Conservation (phyloP, 169 alveolate genomes). For the Plasmodium vinckei region DNA sequence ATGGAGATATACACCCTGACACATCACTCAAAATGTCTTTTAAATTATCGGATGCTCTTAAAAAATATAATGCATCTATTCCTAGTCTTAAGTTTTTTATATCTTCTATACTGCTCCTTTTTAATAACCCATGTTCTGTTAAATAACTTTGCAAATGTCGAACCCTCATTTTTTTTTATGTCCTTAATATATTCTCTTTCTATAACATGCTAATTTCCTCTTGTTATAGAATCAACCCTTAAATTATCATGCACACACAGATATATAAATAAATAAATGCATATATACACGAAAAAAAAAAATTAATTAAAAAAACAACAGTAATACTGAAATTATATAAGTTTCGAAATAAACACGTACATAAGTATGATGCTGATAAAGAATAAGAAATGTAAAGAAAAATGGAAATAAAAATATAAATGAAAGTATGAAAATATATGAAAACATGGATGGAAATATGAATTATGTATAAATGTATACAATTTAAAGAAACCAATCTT, state of each 20-base stretch:
- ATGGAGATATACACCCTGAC: conserved; percentile 73
- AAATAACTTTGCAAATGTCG: conserved; percentile 80
- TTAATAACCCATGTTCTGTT: conserved; percentile 80
- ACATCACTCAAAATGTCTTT: conserved; percentile 67
- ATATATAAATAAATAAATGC: background rate
- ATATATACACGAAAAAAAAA: no score
- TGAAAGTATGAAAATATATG: no score
- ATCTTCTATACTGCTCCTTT: conserved; percentile 45
- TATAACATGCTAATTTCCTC: conserved; percentile 38
- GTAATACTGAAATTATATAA: no score
- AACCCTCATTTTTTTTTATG: conserved; percentile 80
- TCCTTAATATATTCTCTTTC: conserved; percentile 1
- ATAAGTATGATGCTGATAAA: no score
- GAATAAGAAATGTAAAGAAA: no score
- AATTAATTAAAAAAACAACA: no score
- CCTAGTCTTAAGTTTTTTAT: conserved; percentile 61
- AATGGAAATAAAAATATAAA: no score
- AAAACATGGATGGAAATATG: no score
- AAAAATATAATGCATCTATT: conserved; percentile 73
- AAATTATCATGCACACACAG: background rate
- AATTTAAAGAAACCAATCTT: no score
- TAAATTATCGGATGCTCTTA: conserved; percentile 48
- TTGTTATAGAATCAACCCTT: background rate
- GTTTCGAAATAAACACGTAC: no score
- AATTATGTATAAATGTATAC: no score